These are phyloP conservation scores for Phellinidium pouzarii DNA, from an alignment of 1,284 basidiomycete genomes.

Conservation along the genomic window DNA sequence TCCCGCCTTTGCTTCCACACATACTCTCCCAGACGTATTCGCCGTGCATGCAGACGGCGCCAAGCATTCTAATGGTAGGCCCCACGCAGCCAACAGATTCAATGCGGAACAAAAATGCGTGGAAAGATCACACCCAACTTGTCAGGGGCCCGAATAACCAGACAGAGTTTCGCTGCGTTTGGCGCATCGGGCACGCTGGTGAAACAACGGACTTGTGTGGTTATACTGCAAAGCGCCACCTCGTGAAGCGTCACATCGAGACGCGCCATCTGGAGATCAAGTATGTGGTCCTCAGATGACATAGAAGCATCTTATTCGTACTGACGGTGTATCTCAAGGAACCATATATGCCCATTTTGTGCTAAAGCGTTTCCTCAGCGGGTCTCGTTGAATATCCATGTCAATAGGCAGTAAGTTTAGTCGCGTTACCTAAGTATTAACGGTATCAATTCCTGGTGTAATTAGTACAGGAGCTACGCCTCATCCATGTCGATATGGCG, in stretches of 20 bases:
- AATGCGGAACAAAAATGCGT: conserved; percentile 20
- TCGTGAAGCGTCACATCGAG: conserved; percentile 62
- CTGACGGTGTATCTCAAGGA: conserved; percentile 31
- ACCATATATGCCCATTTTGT: conserved; percentile 49
- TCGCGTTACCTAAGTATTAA: conserved; percentile 8
- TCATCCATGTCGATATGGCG: conserved; percentile 43
- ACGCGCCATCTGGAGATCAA: conserved; percentile 55
- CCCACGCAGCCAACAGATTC: conserved; percentile 25
- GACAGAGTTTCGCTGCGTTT: conserved; percentile 25
- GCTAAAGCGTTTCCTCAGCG: conserved; percentile 53
- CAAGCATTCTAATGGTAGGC: conserved; percentile 20
- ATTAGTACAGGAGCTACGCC: conserved; percentile 49
- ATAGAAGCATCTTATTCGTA: conserved; percentile 5
- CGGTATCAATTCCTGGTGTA: conserved; percentile 5
- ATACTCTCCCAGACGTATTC: conserved; percentile 7
- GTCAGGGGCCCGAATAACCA: conserved; percentile 9
- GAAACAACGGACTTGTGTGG: conserved; percentile 31
- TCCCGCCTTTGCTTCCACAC: conserved; percentile 9
- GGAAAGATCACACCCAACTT: conserved; percentile 13
- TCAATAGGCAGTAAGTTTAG: conserved; percentile 49
- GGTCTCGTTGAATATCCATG: conserved; percentile 53
- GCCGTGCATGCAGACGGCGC: background rate
- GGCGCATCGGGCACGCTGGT: conserved; percentile 21
- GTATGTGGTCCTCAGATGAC: conserved; percentile 31
- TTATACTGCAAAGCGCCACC: conserved; percentile 55